Evolutionary conservation across 306 rosid genomes (phyloP), one percentile per base, ranked within the genome.

Genomic region (Crataegus laevigata): DNA sequence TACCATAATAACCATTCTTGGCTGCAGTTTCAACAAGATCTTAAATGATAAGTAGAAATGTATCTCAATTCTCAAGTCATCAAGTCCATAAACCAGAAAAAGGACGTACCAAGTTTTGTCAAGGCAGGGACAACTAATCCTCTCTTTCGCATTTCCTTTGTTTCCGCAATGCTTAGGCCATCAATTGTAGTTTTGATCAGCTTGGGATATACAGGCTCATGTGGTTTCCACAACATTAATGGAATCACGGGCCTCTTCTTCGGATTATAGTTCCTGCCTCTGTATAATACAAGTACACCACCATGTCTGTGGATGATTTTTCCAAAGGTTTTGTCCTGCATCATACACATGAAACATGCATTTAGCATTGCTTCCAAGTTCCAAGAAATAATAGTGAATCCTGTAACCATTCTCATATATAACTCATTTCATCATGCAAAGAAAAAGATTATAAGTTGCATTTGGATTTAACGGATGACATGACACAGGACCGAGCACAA

Each of bases 161-260:
- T 94, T 80, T 91, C 98, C 58, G 81, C 86, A 50, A 91, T 86
- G 79, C 86, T 90, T 78, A 94, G 84, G 74, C 96, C 98, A 66
- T 89, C 96, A 22, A 94, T 90, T 47, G 97, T 90, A 71, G 96
- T 85, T 85, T 90, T 94, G 66, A 92, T 88, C 82, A 94, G 82
- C 84, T 92, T 92, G 40, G 97, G 98, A 85, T 90, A 94, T 43
- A 91, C 68, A 21, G 97, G 97, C 68, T 90, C 97, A 51, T 90
- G 93, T 59, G 99, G 97, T 80, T 82, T 91, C 99, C 99, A 94
- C 83, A 94, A 79, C 99, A 92, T 94, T 67, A 89, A 75, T 62
- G 99, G 99, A 85, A 91, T 84, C 60, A 74, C 77, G 62, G 97
- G 96, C 88, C 96, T 82, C 75, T 83, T 88, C 81, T 80, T 90